Evolutionary conservation across 306 rosid genomes (phyloP).

Genomic region (Vigna hirtella): DNA sequence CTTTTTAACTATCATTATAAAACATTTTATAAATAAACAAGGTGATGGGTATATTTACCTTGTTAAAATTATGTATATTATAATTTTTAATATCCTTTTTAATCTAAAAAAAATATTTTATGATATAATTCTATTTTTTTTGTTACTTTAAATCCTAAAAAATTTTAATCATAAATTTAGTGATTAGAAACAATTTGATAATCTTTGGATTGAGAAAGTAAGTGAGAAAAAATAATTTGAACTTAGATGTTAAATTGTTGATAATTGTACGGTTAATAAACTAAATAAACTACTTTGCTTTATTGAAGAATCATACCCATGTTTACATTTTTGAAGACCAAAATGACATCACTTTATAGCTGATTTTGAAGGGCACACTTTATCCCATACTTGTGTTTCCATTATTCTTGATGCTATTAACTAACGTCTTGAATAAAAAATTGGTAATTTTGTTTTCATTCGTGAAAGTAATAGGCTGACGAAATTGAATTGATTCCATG

Average conservation of each 20-base stretch:
- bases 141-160: neutral
- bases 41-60: too few relatives aligned
- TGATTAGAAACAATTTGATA: neutral
- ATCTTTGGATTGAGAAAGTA: neutral
- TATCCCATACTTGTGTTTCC: neutral
- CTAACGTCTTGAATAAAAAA: neutral
- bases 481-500: conserved; percentile 1
- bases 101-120: too few relatives aligned
- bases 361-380: neutral
- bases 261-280: neutral
- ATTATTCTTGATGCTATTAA: neutral
- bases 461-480: neutral
- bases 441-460: neutral
- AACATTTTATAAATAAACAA: too few relatives aligned
- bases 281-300: neutral
- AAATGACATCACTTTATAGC: neutral
- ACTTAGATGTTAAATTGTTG: neutral
- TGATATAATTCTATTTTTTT: neutral
- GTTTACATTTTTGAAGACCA: neutral
- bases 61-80: too few relatives aligned
- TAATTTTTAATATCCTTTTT: neutral
- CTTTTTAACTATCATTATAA: too few relatives aligned
- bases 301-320: neutral
- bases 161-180: neutral
- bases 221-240: neutral